These are phyloP conservation scores for Fusarium sp. DNA, from an alignment of 2,329 filamentous ascomycete genomes.

Conservation along the genomic window DNA sequence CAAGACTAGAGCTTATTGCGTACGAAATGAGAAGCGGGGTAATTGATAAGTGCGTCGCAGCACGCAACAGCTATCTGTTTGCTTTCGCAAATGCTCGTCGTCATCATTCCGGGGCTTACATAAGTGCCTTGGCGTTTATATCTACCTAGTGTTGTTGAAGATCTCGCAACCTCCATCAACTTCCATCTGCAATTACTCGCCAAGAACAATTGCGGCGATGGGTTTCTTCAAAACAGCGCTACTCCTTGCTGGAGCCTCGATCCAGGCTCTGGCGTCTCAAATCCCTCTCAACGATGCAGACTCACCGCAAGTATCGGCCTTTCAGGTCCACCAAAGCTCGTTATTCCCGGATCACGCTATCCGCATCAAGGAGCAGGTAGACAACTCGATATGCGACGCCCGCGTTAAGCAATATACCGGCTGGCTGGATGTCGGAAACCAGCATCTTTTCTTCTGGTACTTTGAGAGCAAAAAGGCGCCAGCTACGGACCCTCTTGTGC, in stretches of 20 bases:
- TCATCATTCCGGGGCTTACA: constrained; percentile 15
- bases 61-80: constrained; percentile 3
- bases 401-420: constrained; percentile 42
- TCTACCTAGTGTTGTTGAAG: background rate
- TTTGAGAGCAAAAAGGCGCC: constrained; percentile 40
- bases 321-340: constrained; percentile 23
- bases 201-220: background rate
- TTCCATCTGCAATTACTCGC: background rate
- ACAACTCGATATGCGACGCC: constrained; percentile 33
- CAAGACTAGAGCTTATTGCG: constrained; percentile 17
- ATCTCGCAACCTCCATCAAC: background rate
- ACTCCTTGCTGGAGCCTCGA: constrained; percentile 1
- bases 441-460: constrained; percentile 45
- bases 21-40: constrained; percentile 15
- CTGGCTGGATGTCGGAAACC: constrained; percentile 32
- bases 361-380: constrained; percentile 37
- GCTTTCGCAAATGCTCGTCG: background rate
- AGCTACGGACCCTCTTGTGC: constrained; percentile 25
- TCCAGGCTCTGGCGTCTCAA: constrained; percentile 11
- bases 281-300: background rate
- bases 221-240: constrained; percentile 9
- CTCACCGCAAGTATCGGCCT: constrained; percentile 6
- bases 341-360: constrained; percentile 30
- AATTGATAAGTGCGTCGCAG: background rate
- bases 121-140: constrained; percentile 1